These are phyloP conservation scores for Glomus cerebriforme DNA, from an alignment of 192 early-diverging fungal genomes.

Conservation along the genomic window DNA sequence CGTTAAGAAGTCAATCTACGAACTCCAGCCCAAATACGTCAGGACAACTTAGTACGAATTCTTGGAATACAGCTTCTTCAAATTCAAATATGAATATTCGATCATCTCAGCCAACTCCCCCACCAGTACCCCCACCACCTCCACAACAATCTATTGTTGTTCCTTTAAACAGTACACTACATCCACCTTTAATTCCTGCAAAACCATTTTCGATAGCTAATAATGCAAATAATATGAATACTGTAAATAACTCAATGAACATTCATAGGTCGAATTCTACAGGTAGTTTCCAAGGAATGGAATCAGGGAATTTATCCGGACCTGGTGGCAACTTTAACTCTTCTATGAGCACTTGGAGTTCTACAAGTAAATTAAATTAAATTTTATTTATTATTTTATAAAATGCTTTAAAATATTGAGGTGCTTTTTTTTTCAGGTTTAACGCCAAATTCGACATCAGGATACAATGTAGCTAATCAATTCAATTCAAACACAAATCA, in stretches of 20 bases:
- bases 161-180: background rate
- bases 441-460: background rate
- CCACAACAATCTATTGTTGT: background rate
- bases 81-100: background rate
- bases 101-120: background rate
- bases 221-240: background rate
- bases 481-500: background rate
- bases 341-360: background rate
- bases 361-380: background rate
- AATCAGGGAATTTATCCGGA: background rate
- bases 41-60: background rate
- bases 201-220: no score
- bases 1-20: background rate
- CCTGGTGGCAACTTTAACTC: background rate
- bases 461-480: background rate
- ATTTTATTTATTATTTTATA: background rate
- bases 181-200: background rate
- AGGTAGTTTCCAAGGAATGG: background rate
- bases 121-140: background rate
- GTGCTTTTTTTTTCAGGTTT: background rate
- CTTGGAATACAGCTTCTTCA: background rate
- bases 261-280: background rate
- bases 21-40: background rate
- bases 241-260: background rate
- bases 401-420: background rate